Conservation (phyloP, 371 early-diverging fungal species). For the Apophysomyces ossiformis region DNA sequence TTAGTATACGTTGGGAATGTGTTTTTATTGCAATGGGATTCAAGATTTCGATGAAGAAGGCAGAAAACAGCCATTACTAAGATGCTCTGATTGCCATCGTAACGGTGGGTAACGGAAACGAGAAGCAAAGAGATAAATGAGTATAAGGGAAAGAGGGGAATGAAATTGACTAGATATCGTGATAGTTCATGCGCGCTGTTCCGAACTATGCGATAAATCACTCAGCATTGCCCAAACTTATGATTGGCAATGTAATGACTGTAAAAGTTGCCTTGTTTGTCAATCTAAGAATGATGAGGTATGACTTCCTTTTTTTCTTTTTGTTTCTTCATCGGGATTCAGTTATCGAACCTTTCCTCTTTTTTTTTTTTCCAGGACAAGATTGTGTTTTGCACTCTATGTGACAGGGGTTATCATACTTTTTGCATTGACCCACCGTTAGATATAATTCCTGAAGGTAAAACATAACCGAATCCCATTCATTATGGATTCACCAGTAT, state of each 20-base stretch:
- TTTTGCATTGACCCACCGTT: conserved; percentile 42
- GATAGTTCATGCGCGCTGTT: conserved; percentile 40
- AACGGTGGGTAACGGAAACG: conserved; percentile 36
- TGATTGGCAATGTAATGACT: conserved; percentile 52
- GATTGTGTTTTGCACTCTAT: conserved; percentile 37
- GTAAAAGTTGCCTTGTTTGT: conserved; percentile 47
- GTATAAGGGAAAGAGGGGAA: background rate
- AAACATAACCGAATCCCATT: conserved; percentile 1
- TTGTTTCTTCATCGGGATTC: conserved; percentile 10
- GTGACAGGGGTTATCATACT: conserved; percentile 44
- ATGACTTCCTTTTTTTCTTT: conserved; percentile 19
- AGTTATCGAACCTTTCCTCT: background rate
- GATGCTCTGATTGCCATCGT: conserved; percentile 43
- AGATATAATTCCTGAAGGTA: conserved; percentile 41
- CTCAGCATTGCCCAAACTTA: conserved; percentile 39
- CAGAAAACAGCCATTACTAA: conserved; percentile 22
- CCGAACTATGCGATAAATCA: conserved; percentile 27
- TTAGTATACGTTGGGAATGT: conserved; percentile 40
- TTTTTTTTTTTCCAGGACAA: conserved; percentile 25
- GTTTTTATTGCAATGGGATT: conserved; percentile 34
- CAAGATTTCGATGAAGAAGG: conserved; percentile 30
- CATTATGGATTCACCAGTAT: conserved; percentile 1
- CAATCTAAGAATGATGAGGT: conserved; percentile 45
- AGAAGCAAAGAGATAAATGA: conserved; percentile 14
- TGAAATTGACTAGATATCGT: background rate